Evolutionary conservation across 768 basidiomycete genomes (phyloP), one percentile per base, ranked within the genome.

Genomic region (Tulasnella sp.): DNA sequence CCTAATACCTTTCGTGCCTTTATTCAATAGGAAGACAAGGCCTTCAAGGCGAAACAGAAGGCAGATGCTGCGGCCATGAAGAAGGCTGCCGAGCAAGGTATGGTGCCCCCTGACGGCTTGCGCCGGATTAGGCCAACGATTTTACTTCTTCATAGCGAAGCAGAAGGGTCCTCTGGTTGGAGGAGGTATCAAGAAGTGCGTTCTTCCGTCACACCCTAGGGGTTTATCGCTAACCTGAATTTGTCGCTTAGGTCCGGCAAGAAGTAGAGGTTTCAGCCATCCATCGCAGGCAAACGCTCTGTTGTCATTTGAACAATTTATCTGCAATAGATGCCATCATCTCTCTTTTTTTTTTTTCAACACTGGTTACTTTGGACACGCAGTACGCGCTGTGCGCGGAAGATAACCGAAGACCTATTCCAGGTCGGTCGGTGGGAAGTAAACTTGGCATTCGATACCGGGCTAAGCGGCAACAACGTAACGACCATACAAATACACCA

Each of bases 141-240:
- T n/a, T n/a, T 40, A 34, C 19, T 40, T 21, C 42, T 38, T 71
- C 16, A 81, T 46, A 74, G 42, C 36, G 27, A 68, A 74, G 8
- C 80, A 82, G 94, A 94, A 89, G 81, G 93, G 93, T 31, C 87
- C 92, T 14, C 88, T 91, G 76, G 90, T 79, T 39, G 82, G 90
- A 75, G 91, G 89, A 68, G 93, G 94, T 36, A 94, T 95, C 88
- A 95, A 95, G 90, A 95, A 95, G 94, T 94, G 85, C 82, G 92
- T 88, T 38, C 44, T 7, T 16, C 3, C 62, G 18, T 39, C 2
- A 39, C 6, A 14, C 1, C 36, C n/a, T 5, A 40, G 7, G 31
- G 21, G 8, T 58, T 14, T 36, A n/a, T 39, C 18, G 19, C 16
- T 38, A 3, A 77, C 42, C 2, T 10, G 34, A 24, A 3, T 42